phyloP scores from a whole-genome alignment of 164 flowering plant genomes.

The Dillenia turbinata region DNA sequence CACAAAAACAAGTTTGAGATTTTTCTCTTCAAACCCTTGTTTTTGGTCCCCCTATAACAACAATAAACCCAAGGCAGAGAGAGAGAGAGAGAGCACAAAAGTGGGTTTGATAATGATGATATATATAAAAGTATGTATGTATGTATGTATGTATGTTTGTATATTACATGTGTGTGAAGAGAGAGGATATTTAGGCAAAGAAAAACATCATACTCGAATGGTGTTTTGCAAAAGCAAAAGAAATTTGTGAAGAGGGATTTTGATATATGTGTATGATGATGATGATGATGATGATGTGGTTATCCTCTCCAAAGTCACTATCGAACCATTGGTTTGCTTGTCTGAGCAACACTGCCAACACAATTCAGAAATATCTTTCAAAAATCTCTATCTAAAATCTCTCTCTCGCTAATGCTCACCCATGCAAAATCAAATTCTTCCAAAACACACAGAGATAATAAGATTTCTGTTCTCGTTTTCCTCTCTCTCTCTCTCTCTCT shows the following conservation, averaged over 20 bases:
- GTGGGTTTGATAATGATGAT: too few species aligned
- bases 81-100: too few species aligned
- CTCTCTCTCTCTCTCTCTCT: constrained; percentile 1
- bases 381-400: constrained; percentile 6
- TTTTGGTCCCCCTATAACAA: too few species aligned
- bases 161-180: too few species aligned
- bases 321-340: constrained; percentile 50
- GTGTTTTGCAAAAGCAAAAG: constrained; percentile 19
- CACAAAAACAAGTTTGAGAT: constrained; percentile 4
- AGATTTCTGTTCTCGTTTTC: constrained; percentile 12
- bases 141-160: too few species aligned
- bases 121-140: too few species aligned
- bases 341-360: constrained; percentile 38
- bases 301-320: constrained; percentile 35
- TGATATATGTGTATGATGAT: background rate
- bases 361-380: constrained; percentile 27
- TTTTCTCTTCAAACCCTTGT: too few species aligned
- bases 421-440: constrained; percentile 20
- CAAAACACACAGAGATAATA: constrained; percentile 7
- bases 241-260: constrained; percentile 34
- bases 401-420: constrained; percentile 16
- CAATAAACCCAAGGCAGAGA: too few species aligned
- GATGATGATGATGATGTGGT: constrained; percentile 34
- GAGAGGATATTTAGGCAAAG: constrained; percentile 17
- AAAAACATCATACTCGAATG: constrained; percentile 29